A percentile compares a stretch with the other conserved stretches of the same genome.
phyloP scores from a whole-genome alignment of 169 alveolate species.

The Babesia ovata region DNA sequence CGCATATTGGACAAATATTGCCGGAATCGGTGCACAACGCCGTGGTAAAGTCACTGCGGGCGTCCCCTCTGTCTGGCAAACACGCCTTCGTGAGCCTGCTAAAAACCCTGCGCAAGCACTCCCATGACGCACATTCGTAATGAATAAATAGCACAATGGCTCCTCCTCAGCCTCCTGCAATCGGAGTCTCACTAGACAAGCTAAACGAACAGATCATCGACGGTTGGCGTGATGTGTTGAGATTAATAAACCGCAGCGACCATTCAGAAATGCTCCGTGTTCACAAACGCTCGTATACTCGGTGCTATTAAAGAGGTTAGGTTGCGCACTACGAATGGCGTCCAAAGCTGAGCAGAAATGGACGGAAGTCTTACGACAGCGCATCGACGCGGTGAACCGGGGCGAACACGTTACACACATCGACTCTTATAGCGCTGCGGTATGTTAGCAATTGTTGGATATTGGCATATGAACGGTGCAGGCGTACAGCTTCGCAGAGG shows the following conservation, averaged over 20 bases:
- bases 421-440: background rate
- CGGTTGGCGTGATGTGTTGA: constrained; percentile 9
- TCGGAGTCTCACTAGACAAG: constrained; percentile 41
- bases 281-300: constrained; percentile 43
- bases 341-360: constrained; percentile 6
- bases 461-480: background rate
- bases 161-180: background rate
- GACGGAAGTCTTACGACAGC: constrained; percentile 34
- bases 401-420: constrained; percentile 29
- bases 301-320: constrained; percentile 59
- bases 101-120: background rate
- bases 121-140: background rate
- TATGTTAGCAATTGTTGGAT: background rate
- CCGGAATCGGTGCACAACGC: background rate
- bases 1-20: constrained; percentile 4
- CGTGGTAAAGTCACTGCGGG: background rate
- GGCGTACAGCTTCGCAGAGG: background rate
- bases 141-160: background rate
- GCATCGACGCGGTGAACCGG: constrained; percentile 31
- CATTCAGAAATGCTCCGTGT: constrained; percentile 52
- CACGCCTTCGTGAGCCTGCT: constrained; percentile 9
- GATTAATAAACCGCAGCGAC: constrained; percentile 39
- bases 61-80: constrained; percentile 6
- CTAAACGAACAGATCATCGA: constrained; percentile 50
- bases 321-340: background rate